Conservation (phyloP, 2,329 filamentous ascomycete species). For the Pseudocercospora cruenta region DNA sequence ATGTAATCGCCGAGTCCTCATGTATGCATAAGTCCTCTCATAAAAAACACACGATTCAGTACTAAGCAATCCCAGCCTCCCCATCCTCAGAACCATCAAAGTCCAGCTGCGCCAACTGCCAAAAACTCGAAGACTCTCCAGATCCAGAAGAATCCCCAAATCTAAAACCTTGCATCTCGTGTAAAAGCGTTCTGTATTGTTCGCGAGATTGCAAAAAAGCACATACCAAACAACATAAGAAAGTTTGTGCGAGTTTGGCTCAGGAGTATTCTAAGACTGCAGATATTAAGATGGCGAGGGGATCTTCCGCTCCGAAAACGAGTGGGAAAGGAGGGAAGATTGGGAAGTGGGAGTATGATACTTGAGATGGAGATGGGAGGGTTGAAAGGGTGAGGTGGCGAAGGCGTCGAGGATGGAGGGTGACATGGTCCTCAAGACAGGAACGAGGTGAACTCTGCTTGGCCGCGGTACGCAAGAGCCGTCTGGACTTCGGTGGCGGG, state of each 20-base stretch:
- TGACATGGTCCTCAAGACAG: too few relatives aligned
- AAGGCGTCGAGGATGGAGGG: too few relatives aligned
- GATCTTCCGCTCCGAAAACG: slow-evolving; percentile 37
- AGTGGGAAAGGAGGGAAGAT: slow-evolving; percentile 41
- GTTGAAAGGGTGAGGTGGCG: neutral
- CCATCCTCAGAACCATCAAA: neutral
- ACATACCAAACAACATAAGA: slow-evolving; percentile 46
- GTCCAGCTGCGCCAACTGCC: neutral
- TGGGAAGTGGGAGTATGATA: slow-evolving; percentile 47
- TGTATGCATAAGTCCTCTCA: neutral
- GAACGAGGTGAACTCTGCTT: too few relatives aligned
- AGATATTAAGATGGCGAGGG: slow-evolving; percentile 45
- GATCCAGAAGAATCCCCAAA: slow-evolving; percentile 12
- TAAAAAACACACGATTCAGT: too few relatives aligned
- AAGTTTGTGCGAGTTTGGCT: slow-evolving; percentile 43
- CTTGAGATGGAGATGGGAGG: slow-evolving; percentile 21
- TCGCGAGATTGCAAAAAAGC: slow-evolving; percentile 47
- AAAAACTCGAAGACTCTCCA: neutral
- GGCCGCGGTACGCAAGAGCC: too few relatives aligned
- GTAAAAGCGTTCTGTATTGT: slow-evolving; percentile 46
- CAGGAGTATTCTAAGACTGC: slow-evolving; percentile 45
- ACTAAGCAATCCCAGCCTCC: neutral
- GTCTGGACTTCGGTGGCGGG: too few relatives aligned
- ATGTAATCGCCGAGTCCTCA: neutral
- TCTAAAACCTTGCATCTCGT: slow-evolving; percentile 45